Conservation (phyloP, 1,284 basidiomycete species). For the Erythrobasidium hasegawianum region DNA sequence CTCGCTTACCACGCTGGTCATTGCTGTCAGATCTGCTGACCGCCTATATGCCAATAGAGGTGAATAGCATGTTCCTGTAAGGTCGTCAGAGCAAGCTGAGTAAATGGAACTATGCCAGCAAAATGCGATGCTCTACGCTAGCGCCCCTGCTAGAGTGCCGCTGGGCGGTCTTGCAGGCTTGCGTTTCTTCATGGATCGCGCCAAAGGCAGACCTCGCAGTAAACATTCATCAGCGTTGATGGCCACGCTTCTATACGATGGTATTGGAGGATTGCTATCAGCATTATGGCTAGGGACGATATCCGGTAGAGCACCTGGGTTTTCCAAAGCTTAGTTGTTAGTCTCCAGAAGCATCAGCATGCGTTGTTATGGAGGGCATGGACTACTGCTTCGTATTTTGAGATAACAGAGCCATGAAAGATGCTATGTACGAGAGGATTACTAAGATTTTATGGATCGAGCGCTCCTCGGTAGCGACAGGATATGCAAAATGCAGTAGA, state of each 20-base stretch:
- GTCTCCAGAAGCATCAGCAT: no score
- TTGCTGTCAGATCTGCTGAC: constrained; percentile 10
- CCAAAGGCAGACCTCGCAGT: neutral
- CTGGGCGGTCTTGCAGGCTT: constrained; percentile 12
- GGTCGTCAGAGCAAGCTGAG: neutral
- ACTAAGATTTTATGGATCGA: no score
- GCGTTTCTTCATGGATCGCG: neutral
- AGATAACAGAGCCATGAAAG: no score
- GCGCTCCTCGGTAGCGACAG: no score
- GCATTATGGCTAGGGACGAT: constrained; percentile 15
- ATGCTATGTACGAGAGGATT: no score
- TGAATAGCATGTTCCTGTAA: neutral
- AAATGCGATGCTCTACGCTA: constrained; percentile 29
- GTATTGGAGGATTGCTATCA: constrained; percentile 16
- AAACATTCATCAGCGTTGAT: constrained; percentile 9
- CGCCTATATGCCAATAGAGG: constrained; percentile 19
- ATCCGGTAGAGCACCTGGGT: constrained; percentile 12
- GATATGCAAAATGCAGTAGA: no score
- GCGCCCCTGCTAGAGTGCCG: constrained; percentile 12
- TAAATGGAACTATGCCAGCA: neutral
- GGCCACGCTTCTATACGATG: constrained; percentile 17
- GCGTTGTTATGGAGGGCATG: no score
- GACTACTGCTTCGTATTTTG: no score
- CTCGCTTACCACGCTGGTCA: neutral
- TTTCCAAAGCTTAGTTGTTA: neutral